Percentiles rank a stretch among this genome's conserved stretches.
These are phyloP conservation scores for Botrytis medusae DNA, from an alignment of 2,329 filamentous ascomycete genomes.

Conservation along the genomic window DNA sequence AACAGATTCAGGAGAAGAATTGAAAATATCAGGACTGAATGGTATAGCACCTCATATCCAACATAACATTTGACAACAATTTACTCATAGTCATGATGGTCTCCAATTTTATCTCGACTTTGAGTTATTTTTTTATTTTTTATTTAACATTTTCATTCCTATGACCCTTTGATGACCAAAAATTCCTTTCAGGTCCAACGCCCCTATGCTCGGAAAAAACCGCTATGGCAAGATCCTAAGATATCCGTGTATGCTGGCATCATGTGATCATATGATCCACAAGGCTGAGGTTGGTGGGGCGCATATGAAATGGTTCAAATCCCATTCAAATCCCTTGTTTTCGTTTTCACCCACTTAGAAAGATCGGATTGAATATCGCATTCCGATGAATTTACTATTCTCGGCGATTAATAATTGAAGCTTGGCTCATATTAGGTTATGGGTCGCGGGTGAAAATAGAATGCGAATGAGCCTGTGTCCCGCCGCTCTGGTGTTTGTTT, in stretches of 20 bases:
- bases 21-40: neutral
- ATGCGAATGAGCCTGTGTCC: neutral
- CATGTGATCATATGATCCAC: slow-evolving; percentile 12
- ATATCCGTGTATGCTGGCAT: neutral
- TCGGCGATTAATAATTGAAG: neutral
- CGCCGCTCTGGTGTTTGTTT: neutral
- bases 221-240: neutral
- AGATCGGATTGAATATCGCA: neutral
- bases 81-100: neutral
- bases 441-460: neutral
- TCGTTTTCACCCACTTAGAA: neutral
- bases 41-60: neutral
- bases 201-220: neutral
- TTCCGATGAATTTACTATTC: neutral
- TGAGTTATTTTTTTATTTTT: neutral
- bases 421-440: neutral
- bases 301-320: neutral
- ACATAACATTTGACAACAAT: neutral
- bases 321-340: neutral
- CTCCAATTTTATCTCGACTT: neutral
- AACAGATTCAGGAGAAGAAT: neutral
- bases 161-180: neutral
- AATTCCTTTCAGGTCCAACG: neutral
- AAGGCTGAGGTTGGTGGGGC: slow-evolving; percentile 6
- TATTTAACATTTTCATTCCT: neutral